Evolutionary conservation across 352 stramenopile genomes (phyloP).

Genomic region (Pythium graminicola): DNA sequence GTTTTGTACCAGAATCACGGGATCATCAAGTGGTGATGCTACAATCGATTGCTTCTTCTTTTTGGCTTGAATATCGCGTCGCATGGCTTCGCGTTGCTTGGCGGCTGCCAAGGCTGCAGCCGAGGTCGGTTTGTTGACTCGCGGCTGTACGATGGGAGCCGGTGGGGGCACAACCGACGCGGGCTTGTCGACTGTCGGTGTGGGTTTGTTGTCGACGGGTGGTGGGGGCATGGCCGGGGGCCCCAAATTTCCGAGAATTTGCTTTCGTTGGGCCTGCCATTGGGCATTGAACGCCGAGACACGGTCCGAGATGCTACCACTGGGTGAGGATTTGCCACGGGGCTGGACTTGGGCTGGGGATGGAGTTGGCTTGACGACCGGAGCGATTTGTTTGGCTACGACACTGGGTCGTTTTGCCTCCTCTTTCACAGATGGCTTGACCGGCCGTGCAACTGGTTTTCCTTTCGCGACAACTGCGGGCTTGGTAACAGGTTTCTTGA

Average conservation of each 20-base stretch:
- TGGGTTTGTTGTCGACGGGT: too few relatives aligned
- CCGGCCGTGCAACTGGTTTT: too few relatives aligned
- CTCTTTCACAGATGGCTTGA: conserved; percentile 2
- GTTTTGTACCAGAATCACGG: conserved; percentile 67
- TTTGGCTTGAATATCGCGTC: conserved; percentile 32
- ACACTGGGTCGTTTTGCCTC: conserved; percentile 1
- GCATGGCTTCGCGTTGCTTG: conserved; percentile 25
- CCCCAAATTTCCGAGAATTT: conserved; percentile 12
- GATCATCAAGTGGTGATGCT: conserved; percentile 41
- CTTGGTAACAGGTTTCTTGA: too few relatives aligned
- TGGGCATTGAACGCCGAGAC: conserved; percentile 44
- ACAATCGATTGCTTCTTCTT: conserved; percentile 28
- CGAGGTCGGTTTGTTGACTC: conserved; percentile 7
- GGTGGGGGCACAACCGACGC: background rate
- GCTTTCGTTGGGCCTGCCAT: conserved; percentile 17
- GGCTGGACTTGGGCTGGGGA: background rate
- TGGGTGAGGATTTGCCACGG: background rate
- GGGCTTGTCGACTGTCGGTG: conserved; percentile 1
- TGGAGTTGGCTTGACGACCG: background rate
- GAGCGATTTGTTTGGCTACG: too few relatives aligned
- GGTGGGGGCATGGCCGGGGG: background rate
- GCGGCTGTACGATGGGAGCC: background rate
- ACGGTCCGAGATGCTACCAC: conserved; percentile 23
- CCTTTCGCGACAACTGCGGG: too few relatives aligned
- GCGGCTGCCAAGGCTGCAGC: conserved; percentile 11